These are phyloP conservation scores for Pascua sp. DNA, from an alignment of 1,284 basidiomycete genomes.

Conservation along the genomic window DNA sequence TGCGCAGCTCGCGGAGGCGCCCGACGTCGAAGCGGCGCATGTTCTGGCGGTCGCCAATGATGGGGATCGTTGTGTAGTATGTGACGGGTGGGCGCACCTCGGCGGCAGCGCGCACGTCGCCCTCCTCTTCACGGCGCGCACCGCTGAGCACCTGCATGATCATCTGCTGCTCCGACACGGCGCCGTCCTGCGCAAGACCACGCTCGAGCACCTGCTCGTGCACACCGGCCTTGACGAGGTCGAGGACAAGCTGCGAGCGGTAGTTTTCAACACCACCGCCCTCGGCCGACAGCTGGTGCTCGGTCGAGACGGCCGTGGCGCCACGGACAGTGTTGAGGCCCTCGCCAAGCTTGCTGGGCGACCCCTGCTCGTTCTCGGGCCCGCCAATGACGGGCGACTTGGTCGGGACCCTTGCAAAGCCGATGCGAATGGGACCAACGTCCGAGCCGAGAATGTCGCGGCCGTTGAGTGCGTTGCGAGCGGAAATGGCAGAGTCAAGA, in stretches of 20 bases:
- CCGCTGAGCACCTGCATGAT: conserved; percentile 86
- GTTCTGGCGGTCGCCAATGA: conserved; percentile 74
- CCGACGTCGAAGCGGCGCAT: conserved; percentile 84
- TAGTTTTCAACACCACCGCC: conserved; percentile 90
- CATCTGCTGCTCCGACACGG: conserved; percentile 86
- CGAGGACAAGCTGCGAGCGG: conserved; percentile 81
- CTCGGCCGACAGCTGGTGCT: conserved; percentile 72
- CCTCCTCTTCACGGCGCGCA: conserved; percentile 71
- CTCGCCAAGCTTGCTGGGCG: conserved; percentile 60
- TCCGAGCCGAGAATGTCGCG: conserved; percentile 92
- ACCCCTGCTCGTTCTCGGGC: conserved; percentile 26
- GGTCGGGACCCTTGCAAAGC: conserved; percentile 91
- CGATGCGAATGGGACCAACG: conserved; percentile 91
- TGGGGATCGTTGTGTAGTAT: conserved; percentile 89
- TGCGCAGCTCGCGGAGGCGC: conserved; percentile 87
- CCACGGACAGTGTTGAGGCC: conserved; percentile 67
- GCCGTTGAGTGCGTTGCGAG: conserved; percentile 89
- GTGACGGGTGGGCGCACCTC: conserved; percentile 47
- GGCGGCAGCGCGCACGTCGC: conserved; percentile 73
- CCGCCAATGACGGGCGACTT: conserved; percentile 54
- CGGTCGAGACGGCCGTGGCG: conserved; percentile 77
- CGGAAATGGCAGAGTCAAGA: conserved; percentile 90
- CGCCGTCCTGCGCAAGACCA: conserved; percentile 52
- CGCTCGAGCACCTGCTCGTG: conserved; percentile 57
- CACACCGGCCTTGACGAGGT: conserved; percentile 80